phyloP scores from a whole-genome alignment of 768 basidiomycete genomes.

The Suillus alpinus region DNA sequence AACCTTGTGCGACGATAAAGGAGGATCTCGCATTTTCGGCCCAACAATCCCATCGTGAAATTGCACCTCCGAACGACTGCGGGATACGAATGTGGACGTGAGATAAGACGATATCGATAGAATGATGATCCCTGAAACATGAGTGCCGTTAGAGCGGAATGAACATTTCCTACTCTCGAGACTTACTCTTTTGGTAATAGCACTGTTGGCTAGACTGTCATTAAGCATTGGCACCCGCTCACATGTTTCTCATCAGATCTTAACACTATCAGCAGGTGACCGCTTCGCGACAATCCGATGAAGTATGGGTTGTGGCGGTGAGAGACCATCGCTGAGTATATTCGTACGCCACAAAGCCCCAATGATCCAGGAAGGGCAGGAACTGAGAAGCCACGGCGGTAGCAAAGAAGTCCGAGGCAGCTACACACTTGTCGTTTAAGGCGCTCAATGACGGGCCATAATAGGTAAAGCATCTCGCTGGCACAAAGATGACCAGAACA shows the following conservation, averaged over 20 bases:
- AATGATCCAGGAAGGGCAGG: constrained; percentile 16
- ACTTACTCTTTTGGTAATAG: background rate
- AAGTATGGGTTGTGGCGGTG: constrained; percentile 15
- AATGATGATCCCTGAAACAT: background rate
- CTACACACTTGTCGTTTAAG: constrained; percentile 13
- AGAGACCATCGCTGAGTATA: constrained; percentile 14
- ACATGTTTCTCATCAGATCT: background rate
- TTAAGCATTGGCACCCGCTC: background rate
- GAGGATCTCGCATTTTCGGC: constrained; percentile 16
- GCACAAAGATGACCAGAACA: background rate
- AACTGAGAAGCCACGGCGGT: constrained; percentile 32
- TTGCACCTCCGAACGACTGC: constrained; percentile 2
- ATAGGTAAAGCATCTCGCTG: background rate
- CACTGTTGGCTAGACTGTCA: background rate
- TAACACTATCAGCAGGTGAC: background rate
- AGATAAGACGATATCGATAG: background rate
- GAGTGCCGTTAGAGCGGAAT: background rate
- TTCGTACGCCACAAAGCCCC: constrained; percentile 28
- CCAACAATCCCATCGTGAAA: constrained; percentile 9
- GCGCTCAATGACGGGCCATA: background rate
- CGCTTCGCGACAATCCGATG: constrained; percentile 1
- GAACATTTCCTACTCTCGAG: background rate
- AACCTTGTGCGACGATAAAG: constrained; percentile 11
- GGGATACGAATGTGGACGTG: background rate
- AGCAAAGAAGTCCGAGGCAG: constrained; percentile 34